A percentile compares a stretch with the other conserved stretches of the same genome.
Conservation (phyloP, 495 filamentous ascomycete genomes). For the Penicillium bovifimosum region DNA sequence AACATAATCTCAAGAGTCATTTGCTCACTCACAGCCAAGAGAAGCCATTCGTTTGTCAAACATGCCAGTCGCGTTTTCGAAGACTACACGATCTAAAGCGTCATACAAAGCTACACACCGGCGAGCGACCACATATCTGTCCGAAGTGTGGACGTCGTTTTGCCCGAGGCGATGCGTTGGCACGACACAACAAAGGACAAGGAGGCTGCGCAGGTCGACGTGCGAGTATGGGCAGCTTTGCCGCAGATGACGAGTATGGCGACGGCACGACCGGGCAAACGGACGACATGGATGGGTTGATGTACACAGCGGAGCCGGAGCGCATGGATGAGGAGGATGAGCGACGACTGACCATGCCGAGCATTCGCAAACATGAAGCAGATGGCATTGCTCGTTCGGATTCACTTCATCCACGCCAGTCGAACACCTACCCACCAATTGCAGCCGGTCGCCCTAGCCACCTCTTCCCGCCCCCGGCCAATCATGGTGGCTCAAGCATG, state of each 20-base stretch:
- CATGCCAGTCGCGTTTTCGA: constrained; percentile 84
- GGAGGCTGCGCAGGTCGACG: constrained; percentile 91
- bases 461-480: constrained; percentile 55
- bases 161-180: constrained; percentile 89
- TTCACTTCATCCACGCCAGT: constrained; percentile 54
- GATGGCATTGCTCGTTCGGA: constrained; percentile 38
- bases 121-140: constrained; percentile 91
- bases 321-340: constrained; percentile 64
- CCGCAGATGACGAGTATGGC: constrained; percentile 68
- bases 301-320: constrained; percentile 54
- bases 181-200: constrained; percentile 91
- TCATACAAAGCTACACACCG: constrained; percentile 93
- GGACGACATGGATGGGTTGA: constrained; percentile 74
- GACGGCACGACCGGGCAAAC: constrained; percentile 37
- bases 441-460: constrained; percentile 41
- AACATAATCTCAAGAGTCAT: constrained; percentile 99
- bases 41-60: constrained; percentile 89
- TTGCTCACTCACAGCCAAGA: constrained; percentile 97
- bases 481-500: constrained; percentile 44
- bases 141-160: constrained; percentile 91
- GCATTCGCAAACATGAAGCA: constrained; percentile 64
- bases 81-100: constrained; percentile 93
- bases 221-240: constrained; percentile 81
- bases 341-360: constrained; percentile 56
- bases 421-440: constrained; percentile 75